Conservation (phyloP, 495 filamentous ascomycete species). For the Cudoniella acicularis region DNA sequence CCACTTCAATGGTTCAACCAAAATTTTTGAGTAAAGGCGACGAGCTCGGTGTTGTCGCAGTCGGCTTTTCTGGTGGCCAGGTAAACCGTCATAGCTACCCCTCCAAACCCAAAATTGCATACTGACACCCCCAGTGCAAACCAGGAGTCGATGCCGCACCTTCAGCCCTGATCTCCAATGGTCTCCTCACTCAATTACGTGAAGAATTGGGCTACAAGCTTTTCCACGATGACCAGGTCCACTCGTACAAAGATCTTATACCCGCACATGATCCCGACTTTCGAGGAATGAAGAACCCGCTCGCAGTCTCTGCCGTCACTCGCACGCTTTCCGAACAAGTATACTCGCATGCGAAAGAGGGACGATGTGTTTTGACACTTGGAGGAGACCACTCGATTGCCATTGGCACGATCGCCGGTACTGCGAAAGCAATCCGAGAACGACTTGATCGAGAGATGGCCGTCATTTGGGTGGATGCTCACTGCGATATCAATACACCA, state of each 20-base stretch:
- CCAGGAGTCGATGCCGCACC: constrained; percentile 90
- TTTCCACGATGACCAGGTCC: constrained; percentile 77
- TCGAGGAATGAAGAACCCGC: constrained; percentile 90
- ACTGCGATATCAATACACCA: constrained; percentile 95
- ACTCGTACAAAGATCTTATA: constrained; percentile 74
- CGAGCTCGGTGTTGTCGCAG: constrained; percentile 87
- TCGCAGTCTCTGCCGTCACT: constrained; percentile 85
- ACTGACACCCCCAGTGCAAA: constrained; percentile 63
- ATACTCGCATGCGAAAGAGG: constrained; percentile 79
- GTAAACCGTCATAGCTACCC: constrained; percentile 45
- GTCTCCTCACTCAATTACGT: constrained; percentile 78
- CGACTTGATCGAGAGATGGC: constrained; percentile 77
- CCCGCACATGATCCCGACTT: constrained; percentile 72
- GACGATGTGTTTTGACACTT: constrained; percentile 85
- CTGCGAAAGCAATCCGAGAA: constrained; percentile 79
- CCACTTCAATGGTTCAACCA: constrained; percentile 69
- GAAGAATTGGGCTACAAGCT: constrained; percentile 86
- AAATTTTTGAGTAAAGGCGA: constrained; percentile 76
- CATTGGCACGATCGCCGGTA: constrained; percentile 85
- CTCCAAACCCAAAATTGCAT: constrained; percentile 5
- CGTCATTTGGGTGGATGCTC: constrained; percentile 98
- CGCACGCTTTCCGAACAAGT: constrained; percentile 74
- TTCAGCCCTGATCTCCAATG: constrained; percentile 82
- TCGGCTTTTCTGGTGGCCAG: constrained; percentile 97
- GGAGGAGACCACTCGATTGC: constrained; percentile 97